Evolutionary conservation across 208 protist species (phyloP).

Genomic region (Leishmania turanica): DNA sequence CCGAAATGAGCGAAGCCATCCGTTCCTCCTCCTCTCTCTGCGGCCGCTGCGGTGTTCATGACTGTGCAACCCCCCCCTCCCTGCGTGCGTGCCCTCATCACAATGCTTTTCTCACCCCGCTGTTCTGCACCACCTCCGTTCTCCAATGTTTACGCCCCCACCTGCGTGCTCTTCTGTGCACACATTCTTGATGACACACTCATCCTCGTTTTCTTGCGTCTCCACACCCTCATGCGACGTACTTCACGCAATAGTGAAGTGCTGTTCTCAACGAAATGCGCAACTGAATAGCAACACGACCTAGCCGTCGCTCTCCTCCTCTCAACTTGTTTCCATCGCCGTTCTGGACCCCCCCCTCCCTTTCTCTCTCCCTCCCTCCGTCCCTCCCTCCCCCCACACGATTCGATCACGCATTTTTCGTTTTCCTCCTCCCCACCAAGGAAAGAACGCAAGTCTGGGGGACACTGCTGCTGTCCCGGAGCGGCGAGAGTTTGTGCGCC

Average conservation of each 20-base stretch:
- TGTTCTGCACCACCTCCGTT: not conserved
- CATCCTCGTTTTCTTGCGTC: not conserved
- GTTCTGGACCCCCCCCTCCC: not conserved
- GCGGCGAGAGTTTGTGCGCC: not conserved
- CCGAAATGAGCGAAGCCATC: not conserved
- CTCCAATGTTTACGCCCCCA: not conserved
- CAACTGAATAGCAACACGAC: not conserved
- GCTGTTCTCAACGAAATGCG: not conserved
- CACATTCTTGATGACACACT: not conserved
- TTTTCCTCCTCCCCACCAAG: not conserved
- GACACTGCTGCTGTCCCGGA: not conserved
- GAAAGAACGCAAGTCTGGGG: not conserved
- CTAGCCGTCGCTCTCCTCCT: not conserved
- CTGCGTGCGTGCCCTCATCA: not conserved
- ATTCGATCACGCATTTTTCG: not conserved
- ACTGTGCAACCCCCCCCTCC: not conserved
- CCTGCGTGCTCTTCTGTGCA: no score
- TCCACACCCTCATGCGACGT: not conserved
- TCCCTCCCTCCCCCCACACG: no score
- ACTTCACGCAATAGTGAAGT: not conserved
- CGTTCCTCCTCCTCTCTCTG: slow-evolving; percentile 4
- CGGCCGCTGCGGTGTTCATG: not conserved
- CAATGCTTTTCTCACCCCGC: not conserved
- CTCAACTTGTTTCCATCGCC: not conserved
- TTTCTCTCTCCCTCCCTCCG: not conserved